Evolutionary conservation across 495 filamentous ascomycete species (phyloP), one percentile per base, ranked within the genome.

Genomic region (Neurospora pannonica): DNA sequence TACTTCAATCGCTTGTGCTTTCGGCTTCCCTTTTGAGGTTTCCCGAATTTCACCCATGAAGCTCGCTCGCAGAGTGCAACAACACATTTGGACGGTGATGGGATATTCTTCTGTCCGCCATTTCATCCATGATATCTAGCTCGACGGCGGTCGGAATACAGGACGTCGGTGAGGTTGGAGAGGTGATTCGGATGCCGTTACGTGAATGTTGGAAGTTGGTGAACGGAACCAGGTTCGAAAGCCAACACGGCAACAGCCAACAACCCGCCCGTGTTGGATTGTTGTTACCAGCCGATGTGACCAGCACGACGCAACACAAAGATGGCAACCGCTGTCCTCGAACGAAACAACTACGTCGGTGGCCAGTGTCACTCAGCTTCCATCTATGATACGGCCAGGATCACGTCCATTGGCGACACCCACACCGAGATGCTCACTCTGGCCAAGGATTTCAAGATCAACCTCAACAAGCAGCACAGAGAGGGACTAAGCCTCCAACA

Each of bases 261-360:
- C 54, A 19, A 62, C 54, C 54, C 54, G 54, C 28, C 28, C 54
- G 15, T 34, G 28, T 62, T 62, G 28, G 28, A 3, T 62, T 15
- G 28, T 62, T 9, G 2, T 62, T 62, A 21, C 28, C 15, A 62
- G 54, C 28, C 28, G 21, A 62, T 0, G 1, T 34, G 28, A 9
- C 15, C 28, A 34, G 54, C 54, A 34, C 2, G 15, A 62, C 54
- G 2, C 28, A 62, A 62, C 28, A 62, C 28, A 62, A 34, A 62
- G 6, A 62, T 19, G 54, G 54, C 54, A 62, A 34, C 28, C 15
- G 71, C 82, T 4, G 77, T 89, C 11, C 81, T 89, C 11, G 88
- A 90, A 74, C 86, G 85, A 15, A 78, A 83, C 2, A 80, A 87
- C 74, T 82, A 85, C 9, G 86, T 89, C 3, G 88, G 88, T 4